Conservation (phyloP, 106 monocot genomes). For the Dendrobium huoshanense region DNA sequence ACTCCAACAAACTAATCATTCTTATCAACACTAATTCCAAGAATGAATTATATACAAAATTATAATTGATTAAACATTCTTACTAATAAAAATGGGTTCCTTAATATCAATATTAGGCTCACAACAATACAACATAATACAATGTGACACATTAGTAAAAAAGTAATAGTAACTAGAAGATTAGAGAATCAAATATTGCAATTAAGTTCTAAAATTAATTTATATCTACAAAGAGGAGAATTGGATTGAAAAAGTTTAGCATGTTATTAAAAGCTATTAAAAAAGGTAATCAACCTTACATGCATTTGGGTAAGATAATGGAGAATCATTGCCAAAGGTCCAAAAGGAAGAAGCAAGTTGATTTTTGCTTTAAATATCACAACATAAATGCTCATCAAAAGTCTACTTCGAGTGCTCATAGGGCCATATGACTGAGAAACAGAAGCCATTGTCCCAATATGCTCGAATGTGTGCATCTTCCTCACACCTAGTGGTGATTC, state of each 20-base stretch:
- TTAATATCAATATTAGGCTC: too few species aligned
- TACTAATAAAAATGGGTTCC: too few species aligned
- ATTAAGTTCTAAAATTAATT: neutral
- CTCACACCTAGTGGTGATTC: conserved; percentile 16
- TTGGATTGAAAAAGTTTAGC: neutral
- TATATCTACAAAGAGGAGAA: neutral
- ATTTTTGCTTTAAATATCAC: conserved; percentile 88
- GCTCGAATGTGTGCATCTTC: conserved; percentile 54
- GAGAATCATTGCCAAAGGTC: conserved; percentile 76
- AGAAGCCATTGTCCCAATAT: conserved; percentile 51
- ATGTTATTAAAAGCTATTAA: neutral
- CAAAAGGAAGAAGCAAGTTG: conserved; percentile 87
- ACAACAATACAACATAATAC: neutral
- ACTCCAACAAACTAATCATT: too few species aligned
- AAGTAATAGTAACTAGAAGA: neutral
- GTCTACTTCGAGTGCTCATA: conserved; percentile 21
- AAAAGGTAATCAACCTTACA: conserved; percentile 36
- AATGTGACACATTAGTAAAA: neutral
- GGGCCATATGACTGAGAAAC: conserved; percentile 32
- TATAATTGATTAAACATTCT: too few species aligned
- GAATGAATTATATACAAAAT: too few species aligned
- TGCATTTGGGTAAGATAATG: conserved; percentile 84
- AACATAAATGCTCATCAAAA: conserved; percentile 46
- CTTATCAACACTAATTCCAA: too few species aligned
- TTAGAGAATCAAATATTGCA: neutral